Evolutionary conservation across 148 eudicot genomes (phyloP).

Genomic region (Tetragonia tetragonoides): DNA sequence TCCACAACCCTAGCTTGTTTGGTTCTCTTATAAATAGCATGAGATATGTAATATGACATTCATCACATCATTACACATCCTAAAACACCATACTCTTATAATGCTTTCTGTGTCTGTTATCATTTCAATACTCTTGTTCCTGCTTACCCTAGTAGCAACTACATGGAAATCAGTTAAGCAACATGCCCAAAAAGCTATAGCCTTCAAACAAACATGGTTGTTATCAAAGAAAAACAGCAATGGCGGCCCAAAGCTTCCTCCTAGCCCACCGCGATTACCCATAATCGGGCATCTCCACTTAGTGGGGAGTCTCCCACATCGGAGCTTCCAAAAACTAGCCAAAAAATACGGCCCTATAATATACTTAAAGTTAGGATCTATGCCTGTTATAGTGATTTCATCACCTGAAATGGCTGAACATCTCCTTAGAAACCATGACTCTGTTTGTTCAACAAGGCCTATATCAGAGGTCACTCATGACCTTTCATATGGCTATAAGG

Average conservation of each 20-base stretch:
- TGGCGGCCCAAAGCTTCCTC: constrained; percentile 20
- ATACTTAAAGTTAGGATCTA: constrained; percentile 21
- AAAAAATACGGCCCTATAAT: constrained; percentile 39
- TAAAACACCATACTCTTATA: no score
- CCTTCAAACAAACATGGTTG: not conserved
- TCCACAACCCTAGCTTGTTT: no score
- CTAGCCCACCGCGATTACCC: constrained; percentile 33
- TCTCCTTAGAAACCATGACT: not conserved
- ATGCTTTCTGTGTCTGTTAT: no score
- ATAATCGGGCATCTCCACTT: constrained; percentile 31
- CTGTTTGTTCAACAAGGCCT: not conserved
- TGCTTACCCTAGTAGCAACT: no score
- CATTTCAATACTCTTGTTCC: no score
- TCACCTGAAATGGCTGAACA: constrained; percentile 7
- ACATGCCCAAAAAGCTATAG: not conserved
- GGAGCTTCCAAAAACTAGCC: constrained; percentile 25
- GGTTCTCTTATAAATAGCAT: no score
- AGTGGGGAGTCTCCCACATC: constrained; percentile 33
- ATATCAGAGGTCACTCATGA: not conserved
- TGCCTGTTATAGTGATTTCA: constrained; percentile 8
- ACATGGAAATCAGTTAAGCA: not conserved
- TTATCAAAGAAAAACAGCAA: no score
- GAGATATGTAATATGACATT: no score
- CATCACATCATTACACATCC: no score
- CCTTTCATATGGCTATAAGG: not conserved